Evolutionary conservation across 2,329 filamentous ascomycete genomes (phyloP), one percentile per base, ranked within the genome.

Genomic region (Colletotrichum higginsianum): DNA sequence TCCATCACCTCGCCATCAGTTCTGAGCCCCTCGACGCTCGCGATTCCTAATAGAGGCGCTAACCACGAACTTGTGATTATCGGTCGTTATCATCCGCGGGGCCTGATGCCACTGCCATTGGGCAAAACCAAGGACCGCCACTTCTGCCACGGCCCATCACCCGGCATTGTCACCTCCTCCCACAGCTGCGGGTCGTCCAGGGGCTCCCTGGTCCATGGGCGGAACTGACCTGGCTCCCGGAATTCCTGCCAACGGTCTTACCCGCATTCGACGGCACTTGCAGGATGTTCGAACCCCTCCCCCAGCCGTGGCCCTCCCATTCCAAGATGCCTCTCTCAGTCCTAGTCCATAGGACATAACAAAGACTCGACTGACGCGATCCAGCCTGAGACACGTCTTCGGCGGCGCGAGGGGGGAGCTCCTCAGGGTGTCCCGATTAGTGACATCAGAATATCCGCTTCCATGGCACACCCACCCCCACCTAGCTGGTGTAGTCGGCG

Each of bases 211-310:
- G 46, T 42, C 16, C 5, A 23, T 38, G 42, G 18, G 40, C 23
- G 18, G 38, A 38, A 35, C 63, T 42, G 30, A 58, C 62, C 63
- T 58, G 53, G 53, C 63, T 66, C 30, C 44, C 30, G 53, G 63
- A n/a, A 66, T 16, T 16, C 6, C 30, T 15, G 12, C 35, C 30
- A 35, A 53, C 50, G n/a, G 9, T 23, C 47, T n/a, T 21, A 23
- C 9, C 47, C 21, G 50, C 8, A 42, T n/a, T 42, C 15, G 35
- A 57, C 16, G 11, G 16, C 35, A 57, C 42, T 44, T 52, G 35
- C 35, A 15, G 47, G 18, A 38, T n/a, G 35, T 26, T 18, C 5
- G 6, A 21, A 8, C 15, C 49, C n/a, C 30, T 35, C 8, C 26
- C n/a, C 11, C 13, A 21, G 42, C 47, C 47, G 58, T 44, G 16